These are phyloP conservation scores for Cairneyella variabilis DNA, from an alignment of 495 filamentous ascomycete species.

Conservation along the genomic window DNA sequence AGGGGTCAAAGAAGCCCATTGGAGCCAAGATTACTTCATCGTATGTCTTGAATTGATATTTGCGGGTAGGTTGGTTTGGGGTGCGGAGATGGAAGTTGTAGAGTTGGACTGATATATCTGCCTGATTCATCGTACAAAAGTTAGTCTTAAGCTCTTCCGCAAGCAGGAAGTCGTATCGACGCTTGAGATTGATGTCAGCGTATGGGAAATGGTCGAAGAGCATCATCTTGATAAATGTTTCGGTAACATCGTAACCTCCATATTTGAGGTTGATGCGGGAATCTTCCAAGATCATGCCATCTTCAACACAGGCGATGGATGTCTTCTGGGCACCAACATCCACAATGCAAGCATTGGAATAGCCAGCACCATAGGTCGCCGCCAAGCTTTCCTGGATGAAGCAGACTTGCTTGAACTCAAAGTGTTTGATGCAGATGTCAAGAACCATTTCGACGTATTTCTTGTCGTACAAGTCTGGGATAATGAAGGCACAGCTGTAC, in stretches of 20 bases:
- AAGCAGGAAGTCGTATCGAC: slow-evolving; percentile 86
- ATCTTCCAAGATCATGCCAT: slow-evolving; percentile 90
- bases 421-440: slow-evolving; percentile 74
- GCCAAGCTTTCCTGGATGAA: slow-evolving; percentile 95
- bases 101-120: slow-evolving; percentile 73
- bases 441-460: slow-evolving; percentile 79
- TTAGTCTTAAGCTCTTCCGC: slow-evolving; percentile 94
- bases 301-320: slow-evolving; percentile 94
- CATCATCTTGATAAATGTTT: slow-evolving; percentile 96
- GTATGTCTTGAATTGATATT: slow-evolving; percentile 91
- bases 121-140: slow-evolving; percentile 80
- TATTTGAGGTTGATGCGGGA: slow-evolving; percentile 90
- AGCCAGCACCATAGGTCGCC: slow-evolving; percentile 93
- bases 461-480: slow-evolving; percentile 95
- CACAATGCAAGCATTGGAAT: slow-evolving; percentile 87
- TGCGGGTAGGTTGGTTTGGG: slow-evolving; percentile 80
- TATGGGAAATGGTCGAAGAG: slow-evolving; percentile 93
- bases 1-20: slow-evolving; percentile 84
- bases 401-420: slow-evolving; percentile 80
- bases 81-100: slow-evolving; percentile 87
- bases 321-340: slow-evolving; percentile 98
- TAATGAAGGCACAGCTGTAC: slow-evolving; percentile 91
- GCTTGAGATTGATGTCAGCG: slow-evolving; percentile 82
- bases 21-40: slow-evolving; percentile 89
- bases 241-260: slow-evolving; percentile 88